Conservation (phyloP, 108 stramenopile genomes). For the Nannochloropsis salina region DNA sequence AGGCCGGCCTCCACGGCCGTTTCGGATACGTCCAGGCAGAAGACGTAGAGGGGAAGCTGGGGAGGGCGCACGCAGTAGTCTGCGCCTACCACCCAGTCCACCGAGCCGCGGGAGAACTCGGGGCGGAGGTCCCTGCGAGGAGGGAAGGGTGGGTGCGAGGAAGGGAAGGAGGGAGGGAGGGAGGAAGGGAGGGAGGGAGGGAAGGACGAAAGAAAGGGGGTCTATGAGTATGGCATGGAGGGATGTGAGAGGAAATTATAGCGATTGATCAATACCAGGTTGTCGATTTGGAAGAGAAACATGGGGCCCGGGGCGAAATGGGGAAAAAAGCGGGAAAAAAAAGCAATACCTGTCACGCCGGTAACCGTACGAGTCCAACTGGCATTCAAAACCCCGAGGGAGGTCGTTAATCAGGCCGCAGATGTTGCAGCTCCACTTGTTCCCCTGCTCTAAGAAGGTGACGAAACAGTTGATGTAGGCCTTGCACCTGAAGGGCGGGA, state of each 20-base stretch:
- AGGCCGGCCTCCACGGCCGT: conserved; percentile 32
- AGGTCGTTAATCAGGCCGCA: conserved; percentile 35
- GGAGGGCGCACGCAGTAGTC: conserved; percentile 36
- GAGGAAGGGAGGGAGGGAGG: neutral
- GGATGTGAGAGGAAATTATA: too few species aligned
- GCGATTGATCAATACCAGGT: too few species aligned
- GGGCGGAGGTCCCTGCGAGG: neutral
- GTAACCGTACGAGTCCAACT: conserved; percentile 29
- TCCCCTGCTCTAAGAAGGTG: conserved; percentile 30
- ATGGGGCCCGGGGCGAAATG: neutral
- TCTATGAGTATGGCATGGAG: too few species aligned
- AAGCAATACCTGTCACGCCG: conserved; percentile 27
- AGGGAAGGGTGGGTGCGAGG: neutral
- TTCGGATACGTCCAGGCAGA: conserved; percentile 42
- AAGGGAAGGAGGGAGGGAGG: neutral
- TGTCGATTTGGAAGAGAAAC: neutral
- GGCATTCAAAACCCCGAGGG: conserved; percentile 33
- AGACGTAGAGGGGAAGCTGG: conserved; percentile 40
- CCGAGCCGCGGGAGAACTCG: neutral
- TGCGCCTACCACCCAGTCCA: neutral
- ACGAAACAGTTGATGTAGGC: conserved; percentile 46
- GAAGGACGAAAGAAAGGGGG: neutral
- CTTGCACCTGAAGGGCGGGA: conserved; percentile 23
- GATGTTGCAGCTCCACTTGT: conserved; percentile 50
- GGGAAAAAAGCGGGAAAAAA: neutral